These are phyloP conservation scores for Phytophthora pistaciae DNA, from an alignment of 352 stramenopile genomes.

Conservation along the genomic window DNA sequence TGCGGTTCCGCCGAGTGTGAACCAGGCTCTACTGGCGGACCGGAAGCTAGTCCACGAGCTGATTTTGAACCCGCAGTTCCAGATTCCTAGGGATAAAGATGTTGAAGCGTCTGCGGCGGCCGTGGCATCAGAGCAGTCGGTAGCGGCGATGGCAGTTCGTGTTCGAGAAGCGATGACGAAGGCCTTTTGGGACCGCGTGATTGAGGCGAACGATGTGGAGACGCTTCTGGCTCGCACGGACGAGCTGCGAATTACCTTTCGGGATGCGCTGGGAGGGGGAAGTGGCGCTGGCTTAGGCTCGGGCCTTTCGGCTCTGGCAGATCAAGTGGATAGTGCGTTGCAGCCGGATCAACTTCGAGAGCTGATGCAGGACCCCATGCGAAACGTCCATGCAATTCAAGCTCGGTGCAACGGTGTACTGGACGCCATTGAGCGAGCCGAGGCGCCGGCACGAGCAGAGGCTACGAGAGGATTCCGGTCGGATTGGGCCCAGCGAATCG, in stretches of 20 bases:
- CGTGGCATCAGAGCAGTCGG: conserved; percentile 21
- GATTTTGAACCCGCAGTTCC: conserved; percentile 76
- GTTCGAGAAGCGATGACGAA: conserved; percentile 64
- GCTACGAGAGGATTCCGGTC: conserved; percentile 52
- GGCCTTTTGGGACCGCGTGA: conserved; percentile 78
- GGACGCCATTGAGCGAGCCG: conserved; percentile 51
- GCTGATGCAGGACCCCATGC: conserved; percentile 45
- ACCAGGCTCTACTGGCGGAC: conserved; percentile 62
- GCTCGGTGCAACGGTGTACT: conserved; percentile 53
- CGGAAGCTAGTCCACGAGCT: conserved; percentile 75
- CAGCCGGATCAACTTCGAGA: conserved; percentile 34
- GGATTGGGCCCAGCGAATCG: conserved; percentile 39
- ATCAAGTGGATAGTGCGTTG: conserved; percentile 52
- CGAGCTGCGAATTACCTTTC: conserved; percentile 59
- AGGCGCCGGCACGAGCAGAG: conserved; percentile 62
- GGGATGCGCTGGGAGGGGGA: conserved; percentile 39
- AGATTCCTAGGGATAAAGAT: conserved; percentile 43
- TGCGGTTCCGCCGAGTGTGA: conserved; percentile 30
- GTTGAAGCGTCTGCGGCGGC: conserved; percentile 30
- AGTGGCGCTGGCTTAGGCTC: conserved; percentile 30
- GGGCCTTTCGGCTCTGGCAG: conserved; percentile 34
- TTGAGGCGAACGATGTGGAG: conserved; percentile 54
- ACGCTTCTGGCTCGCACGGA: conserved; percentile 58
- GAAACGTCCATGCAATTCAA: conserved; percentile 44
- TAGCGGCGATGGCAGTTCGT: conserved; percentile 43